Evolutionary conservation across 352 stramenopile genomes (phyloP), one percentile per base, ranked within the genome.

Genomic region (Pythium brachiatum): DNA sequence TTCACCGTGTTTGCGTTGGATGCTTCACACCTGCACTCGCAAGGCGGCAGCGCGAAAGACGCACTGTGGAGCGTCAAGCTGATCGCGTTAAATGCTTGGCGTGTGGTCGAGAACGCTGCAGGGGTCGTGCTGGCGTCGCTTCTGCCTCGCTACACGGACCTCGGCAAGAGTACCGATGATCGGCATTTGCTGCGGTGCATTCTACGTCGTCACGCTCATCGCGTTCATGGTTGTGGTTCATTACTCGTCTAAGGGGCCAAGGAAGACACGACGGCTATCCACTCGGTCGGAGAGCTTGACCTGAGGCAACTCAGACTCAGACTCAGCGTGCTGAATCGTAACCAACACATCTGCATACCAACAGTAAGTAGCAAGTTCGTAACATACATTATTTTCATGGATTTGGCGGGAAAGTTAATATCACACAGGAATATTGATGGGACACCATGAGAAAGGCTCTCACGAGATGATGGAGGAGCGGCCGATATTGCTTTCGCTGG

Each of bases 1-100:
- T 90, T 81, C 63, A 81, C 75, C 32, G 56, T 90, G 44, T 90
- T 90, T 29, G 58, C 78, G 20, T 44, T 90, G 38, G 73, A 90
- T 50, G 78, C 68, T 7, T 81, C 81, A 29, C 62, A 76, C 38
- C 20, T 90, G 13, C 75, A 65, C 39, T 67, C 68, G 1, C 64
- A 48, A 4, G 72, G 61, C 4, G 73, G 78, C 29, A 73, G 71
- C 9, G 59, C 74, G 13, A 27, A 75, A 31, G 46, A 64, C 36
- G 76, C 64, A n/a, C 62, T 90, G 16, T 60, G 62, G 23, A 74
- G 64, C 32, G 48, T 39, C 26, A 78, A 78, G 26, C 59, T 90
- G 15, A 62, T 75, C 21, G 29, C 44, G 8, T 32, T 89, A 20
- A 81, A 89, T 32, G 53, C 59, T 26, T 90, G 81, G 81, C 79